Evolutionary conservation across 176 grass and related monocot genomes (phyloP).

Genomic region (Chrysopogon serrulatus): DNA sequence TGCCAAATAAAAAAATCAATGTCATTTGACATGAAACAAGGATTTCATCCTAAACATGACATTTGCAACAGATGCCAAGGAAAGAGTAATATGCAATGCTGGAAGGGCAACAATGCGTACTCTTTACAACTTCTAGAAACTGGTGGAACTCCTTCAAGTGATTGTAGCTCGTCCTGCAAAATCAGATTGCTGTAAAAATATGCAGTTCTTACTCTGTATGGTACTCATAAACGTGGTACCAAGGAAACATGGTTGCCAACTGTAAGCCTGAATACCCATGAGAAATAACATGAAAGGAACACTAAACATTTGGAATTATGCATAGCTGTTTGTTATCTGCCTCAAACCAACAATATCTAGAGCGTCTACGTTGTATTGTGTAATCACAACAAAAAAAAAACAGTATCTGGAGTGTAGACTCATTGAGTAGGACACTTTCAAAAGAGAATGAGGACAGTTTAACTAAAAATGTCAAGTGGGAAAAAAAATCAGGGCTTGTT

Average conservation of each 20-base stretch:
- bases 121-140: constrained; percentile 98
- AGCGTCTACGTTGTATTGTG: too few species aligned
- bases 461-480: background rate
- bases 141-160: constrained; percentile 78
- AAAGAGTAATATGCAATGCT: background rate
- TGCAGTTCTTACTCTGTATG: background rate
- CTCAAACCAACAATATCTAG: background rate
- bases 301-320: background rate
- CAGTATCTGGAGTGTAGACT: background rate
- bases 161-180: constrained; percentile 80
- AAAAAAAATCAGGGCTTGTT: too few species aligned
- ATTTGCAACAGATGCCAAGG: background rate
- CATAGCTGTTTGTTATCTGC: background rate
- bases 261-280: background rate
- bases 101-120: constrained; percentile 35
- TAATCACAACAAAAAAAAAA: too few species aligned
- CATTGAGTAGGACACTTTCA: background rate
- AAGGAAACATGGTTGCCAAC: background rate
- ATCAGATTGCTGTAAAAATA: background rate
- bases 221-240: background rate
- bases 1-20: background rate
- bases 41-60: background rate
- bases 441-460: background rate
- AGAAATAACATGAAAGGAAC: background rate
- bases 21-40: background rate